These are phyloP conservation scores for Populus hybrid DNA, from an alignment of 441 rosid species.

Conservation along the genomic window DNA sequence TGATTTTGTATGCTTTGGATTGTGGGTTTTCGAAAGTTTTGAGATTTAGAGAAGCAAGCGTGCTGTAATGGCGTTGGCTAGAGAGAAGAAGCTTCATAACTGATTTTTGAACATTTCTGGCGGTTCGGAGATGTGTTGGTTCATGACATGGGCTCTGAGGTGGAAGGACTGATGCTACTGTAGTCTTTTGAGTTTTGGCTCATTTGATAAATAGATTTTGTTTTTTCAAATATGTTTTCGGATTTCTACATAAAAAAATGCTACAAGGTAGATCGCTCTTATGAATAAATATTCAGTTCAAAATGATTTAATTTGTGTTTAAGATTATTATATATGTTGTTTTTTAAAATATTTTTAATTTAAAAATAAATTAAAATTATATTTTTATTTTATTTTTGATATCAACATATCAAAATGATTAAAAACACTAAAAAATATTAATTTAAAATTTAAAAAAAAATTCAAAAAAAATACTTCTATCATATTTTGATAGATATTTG, in stretches of 20 bases:
- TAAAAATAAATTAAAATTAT: no score
- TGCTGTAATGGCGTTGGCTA: slow-evolving; percentile 37
- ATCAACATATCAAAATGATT: accelerated
- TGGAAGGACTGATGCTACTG: background rate
- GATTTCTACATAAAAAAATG: no score
- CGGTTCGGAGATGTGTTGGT: background rate
- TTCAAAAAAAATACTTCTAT: no score
- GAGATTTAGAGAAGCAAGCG: slow-evolving; percentile 16
- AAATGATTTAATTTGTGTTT: no score
- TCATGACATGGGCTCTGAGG: background rate
- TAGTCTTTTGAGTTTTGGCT: background rate
- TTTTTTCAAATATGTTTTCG: no score
- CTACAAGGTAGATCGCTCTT: no score
- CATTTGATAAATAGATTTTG: background rate
- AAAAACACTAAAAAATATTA: no score
- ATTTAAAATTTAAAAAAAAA: no score
- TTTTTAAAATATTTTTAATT: no score
- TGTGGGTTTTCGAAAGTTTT: slow-evolving; percentile 13
- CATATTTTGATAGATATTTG: no score
- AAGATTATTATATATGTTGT: accelerated
- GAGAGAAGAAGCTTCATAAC: slow-evolving; percentile 41
- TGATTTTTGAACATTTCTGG: slow-evolving; percentile 8
- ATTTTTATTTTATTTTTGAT: no score
- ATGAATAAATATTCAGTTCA: no score
- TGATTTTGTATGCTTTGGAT: slow-evolving; percentile 35